Base-by-base conservation (phyloP, 2,329 filamentous ascomycete genomes). In the Cladosporium sphaerospermum region DNA sequence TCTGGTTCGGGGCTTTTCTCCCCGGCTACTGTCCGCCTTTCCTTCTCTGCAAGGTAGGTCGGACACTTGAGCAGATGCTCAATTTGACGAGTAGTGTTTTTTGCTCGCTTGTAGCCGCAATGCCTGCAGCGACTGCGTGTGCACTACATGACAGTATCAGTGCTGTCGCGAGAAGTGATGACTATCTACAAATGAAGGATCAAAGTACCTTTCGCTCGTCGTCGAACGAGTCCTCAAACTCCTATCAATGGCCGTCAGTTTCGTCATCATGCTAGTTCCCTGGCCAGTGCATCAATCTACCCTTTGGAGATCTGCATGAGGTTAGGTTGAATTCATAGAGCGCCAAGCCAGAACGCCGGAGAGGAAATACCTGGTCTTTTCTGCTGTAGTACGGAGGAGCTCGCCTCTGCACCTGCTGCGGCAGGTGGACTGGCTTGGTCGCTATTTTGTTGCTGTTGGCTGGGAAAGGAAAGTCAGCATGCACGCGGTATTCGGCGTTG, bases 71-170 rank as follows among this genome's bases (percentile, higher is more conserved):
- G 70, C 2, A 78, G 69, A 57, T 78, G 75, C 56, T 78, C 74
- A 55, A 75, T 73, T 62, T 78, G 75, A 56, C 75, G 71, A 9
- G 75, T 77, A 9, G 73, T 75, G 63, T 78, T 78, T 65, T 75
- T 76, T 33, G 74, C 75, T 56, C 75, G 71, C 39, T 74, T 71
- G 60, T 70, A 77, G 55, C 75, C 75, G 64, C 75, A 78, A 55
- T 28, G 23, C 7, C 23, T 28, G 23, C 23, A 28, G 4, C 23
- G 4, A 28, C 23, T 28, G 23, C 23, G 23, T 7, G 23, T 28
- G 23, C 23, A 28, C 23, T 28, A 28, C 23, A 7, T 7, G 7
- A 28, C 4, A 5, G 23, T 1, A 7, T 28, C 4, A 28, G 23
- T 28, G 23, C 7, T 28, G 23, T 18, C 23, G 23, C 23, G 5